Conservation (phyloP, 2,329 filamentous ascomycete species). For the Venturia effusa region DNA sequence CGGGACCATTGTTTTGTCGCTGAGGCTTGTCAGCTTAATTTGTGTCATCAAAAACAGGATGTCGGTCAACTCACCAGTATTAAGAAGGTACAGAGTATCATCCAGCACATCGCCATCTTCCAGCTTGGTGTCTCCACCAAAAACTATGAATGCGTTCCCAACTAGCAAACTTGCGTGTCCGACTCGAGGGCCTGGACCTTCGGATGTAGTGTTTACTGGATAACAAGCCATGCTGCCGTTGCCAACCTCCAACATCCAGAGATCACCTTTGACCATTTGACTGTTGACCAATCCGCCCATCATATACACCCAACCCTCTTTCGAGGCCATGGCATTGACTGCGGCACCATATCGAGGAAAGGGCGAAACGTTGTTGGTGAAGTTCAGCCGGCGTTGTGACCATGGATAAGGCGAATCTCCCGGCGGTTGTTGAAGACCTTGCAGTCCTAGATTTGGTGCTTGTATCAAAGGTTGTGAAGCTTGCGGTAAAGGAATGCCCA, state of each 20-base stretch:
- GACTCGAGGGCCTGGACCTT: slow-evolving; percentile 89
- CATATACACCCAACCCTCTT: slow-evolving; percentile 93
- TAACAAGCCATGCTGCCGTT: slow-evolving; percentile 76
- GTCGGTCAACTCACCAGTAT: slow-evolving; percentile 66
- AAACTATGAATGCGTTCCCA: slow-evolving; percentile 97
- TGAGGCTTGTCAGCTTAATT: slow-evolving; percentile 32
- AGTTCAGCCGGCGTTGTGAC: slow-evolving; percentile 82
- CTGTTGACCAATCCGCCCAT: slow-evolving; percentile 96
- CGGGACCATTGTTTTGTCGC: slow-evolving; percentile 97
- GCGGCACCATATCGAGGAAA: slow-evolving; percentile 96
- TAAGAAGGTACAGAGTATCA: slow-evolving; percentile 90
- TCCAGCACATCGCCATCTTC: slow-evolving; percentile 86
- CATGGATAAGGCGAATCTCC: slow-evolving; percentile 82
- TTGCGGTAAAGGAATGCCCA: neutral
- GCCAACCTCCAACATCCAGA: slow-evolving; percentile 95
- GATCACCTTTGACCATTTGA: slow-evolving; percentile 87
- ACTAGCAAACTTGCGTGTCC: slow-evolving; percentile 90
- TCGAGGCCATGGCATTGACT: slow-evolving; percentile 83
- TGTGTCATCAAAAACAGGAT: neutral
- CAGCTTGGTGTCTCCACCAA: slow-evolving; percentile 95
- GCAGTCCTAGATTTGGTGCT: neutral
- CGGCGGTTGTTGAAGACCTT: neutral
- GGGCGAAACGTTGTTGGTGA: slow-evolving; percentile 73
- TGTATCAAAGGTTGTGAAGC: neutral
- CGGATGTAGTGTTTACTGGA: slow-evolving; percentile 79